Conservation (phyloP, 345 rosid species). For the Syzygium jambos region DNA sequence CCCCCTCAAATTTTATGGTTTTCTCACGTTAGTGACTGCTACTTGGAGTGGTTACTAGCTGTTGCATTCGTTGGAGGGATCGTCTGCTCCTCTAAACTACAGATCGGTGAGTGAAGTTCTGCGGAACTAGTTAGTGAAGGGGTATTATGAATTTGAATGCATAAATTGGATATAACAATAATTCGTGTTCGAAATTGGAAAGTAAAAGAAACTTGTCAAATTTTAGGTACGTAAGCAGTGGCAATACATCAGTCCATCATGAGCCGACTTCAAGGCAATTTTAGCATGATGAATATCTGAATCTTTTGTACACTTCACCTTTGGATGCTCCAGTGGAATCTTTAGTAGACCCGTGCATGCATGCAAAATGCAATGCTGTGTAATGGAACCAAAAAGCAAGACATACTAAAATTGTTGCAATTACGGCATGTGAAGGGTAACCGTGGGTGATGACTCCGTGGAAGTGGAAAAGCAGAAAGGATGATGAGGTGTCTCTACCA, state of each 20-base stretch:
- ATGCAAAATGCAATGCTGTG: neutral
- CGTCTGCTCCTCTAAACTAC: conserved; percentile 65
- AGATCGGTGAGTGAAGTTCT: conserved; percentile 52
- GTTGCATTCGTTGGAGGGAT: conserved; percentile 71
- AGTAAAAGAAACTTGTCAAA: neutral
- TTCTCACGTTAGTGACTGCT: neutral
- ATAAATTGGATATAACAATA: neutral
- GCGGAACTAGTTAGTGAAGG: neutral
- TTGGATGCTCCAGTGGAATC: neutral
- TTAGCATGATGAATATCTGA: neutral
- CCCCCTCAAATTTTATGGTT: too few species aligned
- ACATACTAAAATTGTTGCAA: neutral
- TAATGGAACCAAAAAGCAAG: fast-evolving
- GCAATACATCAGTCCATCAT: neutral
- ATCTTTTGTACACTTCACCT: neutral
- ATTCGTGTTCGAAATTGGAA: neutral
- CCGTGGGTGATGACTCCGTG: neutral
- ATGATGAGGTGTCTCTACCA: neutral
- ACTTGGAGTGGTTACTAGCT: conserved; percentile 61
- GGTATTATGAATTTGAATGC: too few species aligned
- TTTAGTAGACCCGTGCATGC: neutral
- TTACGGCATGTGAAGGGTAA: neutral
- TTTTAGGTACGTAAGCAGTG: neutral
- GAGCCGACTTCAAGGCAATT: neutral
- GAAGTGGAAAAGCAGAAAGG: neutral